Base-by-base conservation (phyloP, 2,329 filamentous ascomycete genomes). In the Aspergillus floridensis region DNA sequence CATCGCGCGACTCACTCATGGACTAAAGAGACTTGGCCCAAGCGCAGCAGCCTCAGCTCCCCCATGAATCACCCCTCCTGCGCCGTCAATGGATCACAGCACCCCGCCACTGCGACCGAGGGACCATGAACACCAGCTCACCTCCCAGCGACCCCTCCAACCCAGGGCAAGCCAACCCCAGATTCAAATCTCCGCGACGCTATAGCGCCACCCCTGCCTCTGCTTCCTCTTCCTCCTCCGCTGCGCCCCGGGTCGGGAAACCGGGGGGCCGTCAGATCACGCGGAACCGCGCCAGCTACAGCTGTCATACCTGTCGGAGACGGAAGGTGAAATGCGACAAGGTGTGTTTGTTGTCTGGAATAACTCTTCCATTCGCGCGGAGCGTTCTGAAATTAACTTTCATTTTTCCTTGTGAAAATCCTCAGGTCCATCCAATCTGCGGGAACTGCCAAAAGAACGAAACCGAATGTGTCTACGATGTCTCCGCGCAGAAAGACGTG, bases 301-400 rank as follows among this genome's bases (percentile, higher is more conserved):
- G 76, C 63, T 81, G 79, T 60, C 74, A 79, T 64, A 77, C 72
- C 1, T 81, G 79, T 67, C 75, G 79, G 51, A 68, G 76, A 59
- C 73, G 79, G 31, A 81, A 81, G 63, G 77, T 81, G 52, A 80
- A 80, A 72, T 81, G 79, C 61, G 74, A 78, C 65, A 79, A 79
- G 68, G 71, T 73, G 65, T 10, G 38, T 32, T 6, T 29, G 21
- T 5, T 19, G 6, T 1, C 7, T 22, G 10, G 6, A 14, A 32
- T 31, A 16, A 22, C 19, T 41, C 10, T 26, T 44, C 16, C 6
- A n/a, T 29, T 50, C 32, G 19, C n/a, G 38, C 26, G 3, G n/a
- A 16, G 7, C n/a, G 26, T 29, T 2, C 19, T 12, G 31, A 19
- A 58, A 11, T 46, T 60, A 53, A 62, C 46, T 48, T 22, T 22